Evolutionary conservation across 2,329 filamentous ascomycete genomes (phyloP).

Genomic region (Clarireedia paspali): DNA sequence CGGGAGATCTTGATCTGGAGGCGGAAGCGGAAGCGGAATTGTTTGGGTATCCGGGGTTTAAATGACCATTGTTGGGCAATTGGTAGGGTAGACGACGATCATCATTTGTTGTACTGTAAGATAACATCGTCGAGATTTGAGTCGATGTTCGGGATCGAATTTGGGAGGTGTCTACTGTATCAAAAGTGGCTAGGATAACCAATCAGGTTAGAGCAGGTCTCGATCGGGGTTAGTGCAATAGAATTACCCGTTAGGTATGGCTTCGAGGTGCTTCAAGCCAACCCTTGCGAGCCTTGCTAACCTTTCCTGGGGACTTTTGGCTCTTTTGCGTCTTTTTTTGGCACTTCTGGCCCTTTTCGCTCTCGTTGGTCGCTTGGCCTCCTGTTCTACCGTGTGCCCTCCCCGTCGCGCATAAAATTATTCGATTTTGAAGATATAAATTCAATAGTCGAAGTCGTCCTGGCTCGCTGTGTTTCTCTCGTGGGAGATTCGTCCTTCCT

Average conservation of each 20-base stretch:
- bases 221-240: not conserved
- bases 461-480: too few species aligned
- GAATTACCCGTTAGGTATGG: not conserved
- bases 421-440: too few species aligned
- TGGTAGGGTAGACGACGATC: conserved; percentile 5
- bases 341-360: too few species aligned
- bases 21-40: not conserved
- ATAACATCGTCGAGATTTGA: conserved; percentile 8
- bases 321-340: not conserved
- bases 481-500: too few species aligned
- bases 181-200: conserved; percentile 5
- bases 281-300: conserved; percentile 1
- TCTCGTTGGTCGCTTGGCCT: too few species aligned
- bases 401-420: too few species aligned
- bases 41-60: not conserved
- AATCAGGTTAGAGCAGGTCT: not conserved
- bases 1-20: conserved; percentile 2
- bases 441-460: too few species aligned
- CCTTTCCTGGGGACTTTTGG: not conserved
- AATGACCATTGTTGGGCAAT: not conserved
- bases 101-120: conserved; percentile 9
- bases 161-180: conserved; percentile 4
- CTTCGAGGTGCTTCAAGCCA: not conserved
- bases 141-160: conserved; percentile 4
- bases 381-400: too few species aligned